Evolutionary conservation across 2,329 filamentous ascomycete genomes (phyloP), one percentile per base, ranked within the genome.

Genomic region (Lasiodiplodia hormozganensis): DNA sequence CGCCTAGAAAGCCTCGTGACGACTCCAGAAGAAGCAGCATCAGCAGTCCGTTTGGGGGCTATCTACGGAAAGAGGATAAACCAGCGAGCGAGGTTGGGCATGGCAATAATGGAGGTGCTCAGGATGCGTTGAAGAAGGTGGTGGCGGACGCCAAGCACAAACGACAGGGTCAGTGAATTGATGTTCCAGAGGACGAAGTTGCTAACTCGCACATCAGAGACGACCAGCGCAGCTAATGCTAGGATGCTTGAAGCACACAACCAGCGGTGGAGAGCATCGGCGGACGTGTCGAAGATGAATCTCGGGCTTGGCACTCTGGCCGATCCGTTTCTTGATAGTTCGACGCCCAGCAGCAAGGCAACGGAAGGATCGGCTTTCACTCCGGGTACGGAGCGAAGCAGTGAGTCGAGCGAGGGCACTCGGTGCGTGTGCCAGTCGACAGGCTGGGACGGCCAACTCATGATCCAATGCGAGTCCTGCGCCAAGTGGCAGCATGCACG

Each of bases 381-480:
- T 0, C 86, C 86, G 2, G 84, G 80, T 69, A 86, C 85, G 18
- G 85, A 86, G 66, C 83, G 83, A 49, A 85, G 83, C 70, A 85
- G 81, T 71, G 82, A 84, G 23, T 83, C 83, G 70, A 83, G 78
- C 70, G 84, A 84, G 43, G 78, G 73, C 67, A 88, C 87, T 11
- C 83, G 87, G 47, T 90, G 88, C 75, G 76, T 88, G 31, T 90
- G 88, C 73, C 84, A 85, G 62, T 82, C 84, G 18, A 78, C 82
- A 64, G 83, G 86, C 51, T 86, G 84, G 65, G 83, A 84, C 66
- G 85, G 84, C 25, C 83, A 84, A 71, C 75, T 85, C 36, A 87
- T 90, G 84, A 83, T 90, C 57, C 87, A 89, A 79, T 90, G 88
- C 77, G 85, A 87, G 75, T 86, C 85, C 28, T 90, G 88, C 78